Base-by-base conservation (phyloP, 2,329 filamentous ascomycete species). In the Stagonosporopsis vannaccii region DNA sequence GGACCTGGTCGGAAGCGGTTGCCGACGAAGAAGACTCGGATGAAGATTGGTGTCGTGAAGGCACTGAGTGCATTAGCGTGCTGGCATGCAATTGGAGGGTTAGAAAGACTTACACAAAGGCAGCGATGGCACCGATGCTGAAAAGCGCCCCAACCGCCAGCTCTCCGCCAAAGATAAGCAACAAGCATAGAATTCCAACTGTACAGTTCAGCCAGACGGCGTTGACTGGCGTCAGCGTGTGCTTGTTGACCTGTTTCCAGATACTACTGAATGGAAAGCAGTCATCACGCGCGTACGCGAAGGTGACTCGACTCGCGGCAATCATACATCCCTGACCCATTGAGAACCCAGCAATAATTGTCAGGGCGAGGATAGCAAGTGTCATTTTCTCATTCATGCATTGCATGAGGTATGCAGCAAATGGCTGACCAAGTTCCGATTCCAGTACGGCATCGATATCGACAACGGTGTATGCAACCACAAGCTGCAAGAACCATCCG, bases 291-390 rank as follows among this genome's bases (percentile, higher is more conserved):
- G 88, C 87, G 73, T 91, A 91, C 15, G 88, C 88, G 66, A 89
- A 91, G 1, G 87, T 89, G 40, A 90, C 88, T 43, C 89, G 82
- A 20, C 84, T 88, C 6, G 83, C 83, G 7, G 83, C 82, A 33
- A 91, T 84, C 85, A 90, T 90, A 70, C 87, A 89, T 1, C 87
- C 88, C 71, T 90, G 87, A 6, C 88, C 88, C 85, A 90, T 90
- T 36, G 83, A 85, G 68, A 90, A 90, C 2, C 86, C 85, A 55
- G 87, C 88, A 36, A 90, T 79, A 60, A 90, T 89, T 2, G 87
- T 90, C 37, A 90, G 74, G 0, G 82, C 77, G 12, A 90, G 82
- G 46, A 90, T 84, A 1, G 85, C 85, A 23, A 90, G 78, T 3
- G 86, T 86, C 1, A 82, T 80, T 49, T 84, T 84, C 52, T 84